Base-by-base conservation (phyloP, 495 filamentous ascomycete genomes). In the Penicillium mononematosum region DNA sequence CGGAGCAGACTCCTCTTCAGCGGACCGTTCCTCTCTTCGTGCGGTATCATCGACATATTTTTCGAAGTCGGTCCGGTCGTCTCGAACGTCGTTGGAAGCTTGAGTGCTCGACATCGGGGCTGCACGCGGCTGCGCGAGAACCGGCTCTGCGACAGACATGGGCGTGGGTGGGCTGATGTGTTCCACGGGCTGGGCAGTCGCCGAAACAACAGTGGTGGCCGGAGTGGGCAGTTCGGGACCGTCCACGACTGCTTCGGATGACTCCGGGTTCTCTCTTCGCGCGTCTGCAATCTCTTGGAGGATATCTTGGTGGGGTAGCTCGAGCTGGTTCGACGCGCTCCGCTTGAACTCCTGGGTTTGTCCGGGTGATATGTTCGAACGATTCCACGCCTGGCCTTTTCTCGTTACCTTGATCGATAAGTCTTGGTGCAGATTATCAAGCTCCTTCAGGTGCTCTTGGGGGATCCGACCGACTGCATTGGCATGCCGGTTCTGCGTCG, bases 401-500 rank as follows among this genome's bases (percentile, higher is more conserved):
- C 77, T 80, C 68, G 82, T 78, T 62, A 88, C 68, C 52, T 72
- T 77, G 42, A 76, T 70, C 6, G 85, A 85, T 59, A 76, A 74
- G 52, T 80, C 71, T 51, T 83, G 81, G 59, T 88, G 84, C 8
- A 79, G 75, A 61, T 75, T 79, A 60, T 90, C 86, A 25, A 90
- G 76, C 55, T 85, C 81, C 59, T 85, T 81, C 36, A 93, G 75
- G 42, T 90, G 85, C 53, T 87, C 81, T 71, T 90, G 84, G 6
- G 88, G 85, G 12, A 93, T 87, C 49, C 88, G 83, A 56, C 89
- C 89, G 54, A 91, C 78, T 55, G 78, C 64, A 47, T 81, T 79
- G 53, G 71, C 67, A 48, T 65, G 64, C 46, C 65, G 68, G 22
- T 66, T 70, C 17, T 69, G 71, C 53, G 65, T 75, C 19, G 62